Evolutionary conservation across 1,284 basidiomycete species (phyloP).

Genomic region (Fomitopsis schrenkii): DNA sequence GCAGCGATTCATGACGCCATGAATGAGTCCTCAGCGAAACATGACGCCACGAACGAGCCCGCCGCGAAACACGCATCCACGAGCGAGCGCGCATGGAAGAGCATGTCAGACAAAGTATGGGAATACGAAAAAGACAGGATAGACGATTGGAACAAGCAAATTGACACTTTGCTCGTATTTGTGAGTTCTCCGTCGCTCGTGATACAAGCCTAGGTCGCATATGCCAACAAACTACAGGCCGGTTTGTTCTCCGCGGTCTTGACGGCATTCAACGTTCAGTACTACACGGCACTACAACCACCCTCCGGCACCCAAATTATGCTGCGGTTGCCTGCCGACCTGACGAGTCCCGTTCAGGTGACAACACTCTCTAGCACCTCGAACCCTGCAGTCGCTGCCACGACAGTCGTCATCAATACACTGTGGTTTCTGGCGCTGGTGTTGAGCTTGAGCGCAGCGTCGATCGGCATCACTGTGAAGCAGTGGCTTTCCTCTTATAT

Average conservation of each 20-base stretch:
- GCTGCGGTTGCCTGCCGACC: too few relatives aligned
- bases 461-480: slow-evolving; percentile 14
- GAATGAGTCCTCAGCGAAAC: too few relatives aligned
- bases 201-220: not conserved
- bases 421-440: slow-evolving; percentile 16
- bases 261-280: slow-evolving; percentile 11
- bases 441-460: slow-evolving; percentile 11
- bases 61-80: too few relatives aligned
- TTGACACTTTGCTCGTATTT: not conserved
- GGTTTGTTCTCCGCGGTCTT: slow-evolving; percentile 13
- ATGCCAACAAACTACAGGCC: not conserved
- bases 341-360: too few relatives aligned
- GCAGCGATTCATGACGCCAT: too few relatives aligned
- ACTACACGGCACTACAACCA: slow-evolving; percentile 3
- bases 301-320: too few relatives aligned
- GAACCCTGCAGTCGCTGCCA: not conserved
- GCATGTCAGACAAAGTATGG: not conserved
- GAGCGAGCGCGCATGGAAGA: too few relatives aligned
- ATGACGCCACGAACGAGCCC: too few relatives aligned
- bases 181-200: not conserved
- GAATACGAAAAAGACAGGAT: not conserved
- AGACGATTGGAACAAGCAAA: not conserved
- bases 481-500: slow-evolving; percentile 14
- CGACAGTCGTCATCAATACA: slow-evolving; percentile 3
- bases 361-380: not conserved